Base-by-base conservation (phyloP, 768 basidiomycete species). In the Termitomyces titanicus region DNA sequence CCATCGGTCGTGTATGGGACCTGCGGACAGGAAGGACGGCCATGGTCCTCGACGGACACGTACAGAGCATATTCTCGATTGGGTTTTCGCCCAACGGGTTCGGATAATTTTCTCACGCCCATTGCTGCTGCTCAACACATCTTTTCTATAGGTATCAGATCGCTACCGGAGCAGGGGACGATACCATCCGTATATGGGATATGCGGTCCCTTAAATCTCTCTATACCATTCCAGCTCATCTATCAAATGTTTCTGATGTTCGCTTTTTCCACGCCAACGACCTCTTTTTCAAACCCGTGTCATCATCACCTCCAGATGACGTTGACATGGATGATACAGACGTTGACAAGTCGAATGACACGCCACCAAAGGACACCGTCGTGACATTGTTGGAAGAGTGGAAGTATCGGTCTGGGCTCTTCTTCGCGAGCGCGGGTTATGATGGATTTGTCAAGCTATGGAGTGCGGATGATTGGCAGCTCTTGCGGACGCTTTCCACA, bases 151-250 rank as follows among this genome's bases (percentile, higher is more conserved):
- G 95, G 58, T 95, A 97, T 66, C 96, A 98, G 79, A 87, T 99
- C 47, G 97, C 95, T 29, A 97, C 97, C 0, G 97, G 96, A 35
- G 88, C 94, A 4, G 94, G 92, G 43, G 97, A 99, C 70, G 97
- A 98, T 67, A 97, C 97, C 0, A 89, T 99, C 65, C 89, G 95
- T 46, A 92, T 98, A 78, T 99, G 97, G 97, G 97, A 99, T 73
- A 85, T 98, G 76, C 88, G 97, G 37, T 89, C 91, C 15, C 79
- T 97, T 31, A 93, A 88, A 62, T 86, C 93, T n/a, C 74, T 94
- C 11, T 94, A 97, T 70, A 98, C 93, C 39, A 97, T 98, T 61
- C 95, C 96, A 2, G 97, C 94, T 0, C 97, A 99, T 75, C 81
- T 88, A 34, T 94, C 91, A 52, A 96, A 95, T 67, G 89, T 98